Evolutionary conservation across 2,329 filamentous ascomycete species (phyloP).

Genomic region (Claviceps arundinis): DNA sequence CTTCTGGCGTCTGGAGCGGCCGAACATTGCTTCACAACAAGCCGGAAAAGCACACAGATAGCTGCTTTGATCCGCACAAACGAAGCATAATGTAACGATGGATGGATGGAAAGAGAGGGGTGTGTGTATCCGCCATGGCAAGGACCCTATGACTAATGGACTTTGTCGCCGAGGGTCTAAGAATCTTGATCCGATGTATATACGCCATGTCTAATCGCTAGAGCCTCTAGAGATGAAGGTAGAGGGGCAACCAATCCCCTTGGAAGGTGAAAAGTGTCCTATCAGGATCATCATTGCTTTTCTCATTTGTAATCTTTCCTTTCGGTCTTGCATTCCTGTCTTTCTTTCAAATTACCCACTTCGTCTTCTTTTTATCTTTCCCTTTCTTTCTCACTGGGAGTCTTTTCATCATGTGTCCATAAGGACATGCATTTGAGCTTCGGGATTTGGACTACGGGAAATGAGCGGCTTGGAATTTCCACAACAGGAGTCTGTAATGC

Average conservation of each 20-base stretch:
- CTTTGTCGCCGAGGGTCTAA: not conserved
- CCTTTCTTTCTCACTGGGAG: not conserved
- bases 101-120: too few relatives aligned
- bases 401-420: not conserved
- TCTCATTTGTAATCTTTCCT: not conserved
- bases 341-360: not conserved
- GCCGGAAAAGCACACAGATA: too few relatives aligned
- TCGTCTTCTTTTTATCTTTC: not conserved
- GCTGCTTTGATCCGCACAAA: too few relatives aligned
- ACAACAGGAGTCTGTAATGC: too few relatives aligned
- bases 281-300: not conserved
- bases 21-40: too few relatives aligned
- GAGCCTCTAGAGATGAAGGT: conserved; percentile 2
- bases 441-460: not conserved
- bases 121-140: too few relatives aligned
- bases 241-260: not conserved
- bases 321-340: not conserved
- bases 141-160: too few relatives aligned
- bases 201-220: conserved; percentile 1
- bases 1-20: too few relatives aligned
- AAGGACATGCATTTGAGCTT: too few relatives aligned
- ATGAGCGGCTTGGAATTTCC: too few relatives aligned
- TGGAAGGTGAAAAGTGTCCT: not conserved
- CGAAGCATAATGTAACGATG: too few relatives aligned
- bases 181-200: not conserved